phyloP scores from a whole-genome alignment of 1,284 basidiomycete genomes.

The Cutaneotrichosporon cyanovorans region DNA sequence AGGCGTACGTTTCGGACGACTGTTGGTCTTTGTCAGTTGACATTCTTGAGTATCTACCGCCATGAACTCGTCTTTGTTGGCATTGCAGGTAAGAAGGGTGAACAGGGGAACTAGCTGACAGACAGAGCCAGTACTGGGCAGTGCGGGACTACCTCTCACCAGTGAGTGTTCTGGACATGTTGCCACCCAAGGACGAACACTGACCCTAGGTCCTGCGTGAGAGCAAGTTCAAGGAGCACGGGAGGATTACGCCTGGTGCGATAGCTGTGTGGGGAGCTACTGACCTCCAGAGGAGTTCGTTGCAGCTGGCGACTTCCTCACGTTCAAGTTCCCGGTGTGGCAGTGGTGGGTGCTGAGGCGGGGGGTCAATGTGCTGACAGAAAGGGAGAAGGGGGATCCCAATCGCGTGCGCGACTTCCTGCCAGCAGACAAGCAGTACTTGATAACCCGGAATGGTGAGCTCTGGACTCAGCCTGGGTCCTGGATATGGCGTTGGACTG shows the following conservation, averaged over 20 bases:
- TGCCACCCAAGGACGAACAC: constrained; percentile 8
- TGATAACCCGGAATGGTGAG: constrained; percentile 72
- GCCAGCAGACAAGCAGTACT: constrained; percentile 90
- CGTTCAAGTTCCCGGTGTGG: constrained; percentile 95
- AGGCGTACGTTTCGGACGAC: too few species aligned
- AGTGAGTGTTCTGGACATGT: constrained; percentile 47
- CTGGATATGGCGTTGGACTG: too few species aligned
- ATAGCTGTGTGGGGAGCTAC: constrained; percentile 4
- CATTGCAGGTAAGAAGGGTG: constrained; percentile 40
- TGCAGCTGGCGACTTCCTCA: constrained; percentile 85
- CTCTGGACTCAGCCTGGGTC: neutral
- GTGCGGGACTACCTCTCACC: constrained; percentile 95
- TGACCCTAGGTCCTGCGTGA: constrained; percentile 75
- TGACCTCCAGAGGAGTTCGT: constrained; percentile 76
- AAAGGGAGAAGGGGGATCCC: constrained; percentile 80
- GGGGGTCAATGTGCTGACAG: constrained; percentile 3
- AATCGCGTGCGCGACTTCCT: constrained; percentile 83
- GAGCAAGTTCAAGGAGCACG: constrained; percentile 98
- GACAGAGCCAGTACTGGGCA: constrained; percentile 81
- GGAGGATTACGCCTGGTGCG: constrained; percentile 87
- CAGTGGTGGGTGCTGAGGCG: constrained; percentile 65
- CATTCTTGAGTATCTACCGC: too few species aligned
- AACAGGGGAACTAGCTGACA: constrained; percentile 5
- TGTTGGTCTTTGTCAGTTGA: too few species aligned
- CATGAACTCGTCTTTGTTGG: constrained; percentile 45